Conservation (phyloP, 78 protist genomes). For the Salpingoeca rosetta region DNA sequence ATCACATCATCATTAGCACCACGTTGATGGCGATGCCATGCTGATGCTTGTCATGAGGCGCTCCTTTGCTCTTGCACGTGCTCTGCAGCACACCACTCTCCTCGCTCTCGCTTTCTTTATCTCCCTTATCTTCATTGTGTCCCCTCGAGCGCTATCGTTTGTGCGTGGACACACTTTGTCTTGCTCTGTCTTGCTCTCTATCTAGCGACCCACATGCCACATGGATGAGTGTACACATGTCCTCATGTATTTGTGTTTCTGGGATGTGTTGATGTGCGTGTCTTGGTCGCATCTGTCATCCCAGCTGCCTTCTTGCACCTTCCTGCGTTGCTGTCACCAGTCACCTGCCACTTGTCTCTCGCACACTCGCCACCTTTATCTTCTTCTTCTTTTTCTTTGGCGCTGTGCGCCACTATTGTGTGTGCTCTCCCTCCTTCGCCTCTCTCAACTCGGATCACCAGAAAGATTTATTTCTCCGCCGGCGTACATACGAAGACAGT, state of each 20-base stretch:
- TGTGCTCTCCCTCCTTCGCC: not conserved
- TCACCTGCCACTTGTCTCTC: not conserved
- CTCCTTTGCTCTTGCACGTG: no score
- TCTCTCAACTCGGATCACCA: not conserved
- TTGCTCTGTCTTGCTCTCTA: not conserved
- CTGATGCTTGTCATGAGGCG: no score
- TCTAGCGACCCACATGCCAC: not conserved
- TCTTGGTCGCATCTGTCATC: not conserved
- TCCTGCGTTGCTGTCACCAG: no score
- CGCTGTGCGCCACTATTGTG: not conserved
- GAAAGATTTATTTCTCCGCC: not conserved
- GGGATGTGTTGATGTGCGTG: not conserved
- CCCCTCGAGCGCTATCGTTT: not conserved
- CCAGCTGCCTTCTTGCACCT: no score
- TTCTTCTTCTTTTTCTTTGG: not conserved
- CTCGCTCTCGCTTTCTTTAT: no score
- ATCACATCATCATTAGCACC: no score
- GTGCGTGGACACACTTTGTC: not conserved
- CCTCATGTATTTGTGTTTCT: not conserved
- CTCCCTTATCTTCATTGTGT: no score
- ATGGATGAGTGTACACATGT: no score
- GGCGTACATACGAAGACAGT: no score
- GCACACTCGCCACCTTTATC: not conserved
- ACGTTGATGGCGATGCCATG: no score
- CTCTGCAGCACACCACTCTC: not conserved